phyloP scores from a whole-genome alignment of 805 yeast genomes.

The Wickerhamiella musiphila region DNA sequence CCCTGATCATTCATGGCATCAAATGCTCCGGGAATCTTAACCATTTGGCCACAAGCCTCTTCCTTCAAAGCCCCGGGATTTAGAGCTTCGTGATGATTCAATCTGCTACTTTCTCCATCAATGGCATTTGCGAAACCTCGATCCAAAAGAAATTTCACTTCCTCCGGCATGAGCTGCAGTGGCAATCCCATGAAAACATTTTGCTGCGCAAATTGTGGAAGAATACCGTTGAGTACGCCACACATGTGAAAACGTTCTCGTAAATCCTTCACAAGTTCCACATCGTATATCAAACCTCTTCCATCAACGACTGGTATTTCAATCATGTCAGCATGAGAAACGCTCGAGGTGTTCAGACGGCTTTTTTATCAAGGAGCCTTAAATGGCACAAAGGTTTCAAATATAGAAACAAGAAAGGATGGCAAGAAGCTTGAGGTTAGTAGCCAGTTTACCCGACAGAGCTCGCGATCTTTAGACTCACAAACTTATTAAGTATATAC shows the following conservation, averaged over 20 bases:
- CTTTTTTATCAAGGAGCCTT: too few species aligned
- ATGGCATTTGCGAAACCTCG: slow-evolving; percentile 28
- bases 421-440: too few species aligned
- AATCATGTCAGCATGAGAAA: slow-evolving; percentile 9
- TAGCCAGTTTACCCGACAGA: too few species aligned
- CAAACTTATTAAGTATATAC: too few species aligned
- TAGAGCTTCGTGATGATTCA: neutral
- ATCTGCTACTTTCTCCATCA: slow-evolving; percentile 24
- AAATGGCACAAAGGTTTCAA: too few species aligned
- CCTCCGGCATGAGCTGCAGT: slow-evolving; percentile 53
- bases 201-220: slow-evolving; percentile 87
- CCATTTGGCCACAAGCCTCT: neutral
- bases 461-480: too few species aligned
- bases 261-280: slow-evolving; percentile 34
- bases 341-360: too few species aligned
- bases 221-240: slow-evolving; percentile 69
- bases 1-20: slow-evolving; percentile 1
- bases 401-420: too few species aligned
- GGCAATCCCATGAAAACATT: slow-evolving; percentile 79
- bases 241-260: slow-evolving; percentile 43
- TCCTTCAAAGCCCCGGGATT: slow-evolving; percentile 13
- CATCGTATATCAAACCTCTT: slow-evolving; percentile 39
- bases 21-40: neutral
- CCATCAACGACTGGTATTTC: slow-evolving; percentile 26
- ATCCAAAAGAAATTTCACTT: slow-evolving; percentile 45